Percentiles rank a stretch among this genome's conserved stretches.
Conservation (phyloP, 2,329 filamentous ascomycete species). For the Gaeumannomyces tritici region DNA sequence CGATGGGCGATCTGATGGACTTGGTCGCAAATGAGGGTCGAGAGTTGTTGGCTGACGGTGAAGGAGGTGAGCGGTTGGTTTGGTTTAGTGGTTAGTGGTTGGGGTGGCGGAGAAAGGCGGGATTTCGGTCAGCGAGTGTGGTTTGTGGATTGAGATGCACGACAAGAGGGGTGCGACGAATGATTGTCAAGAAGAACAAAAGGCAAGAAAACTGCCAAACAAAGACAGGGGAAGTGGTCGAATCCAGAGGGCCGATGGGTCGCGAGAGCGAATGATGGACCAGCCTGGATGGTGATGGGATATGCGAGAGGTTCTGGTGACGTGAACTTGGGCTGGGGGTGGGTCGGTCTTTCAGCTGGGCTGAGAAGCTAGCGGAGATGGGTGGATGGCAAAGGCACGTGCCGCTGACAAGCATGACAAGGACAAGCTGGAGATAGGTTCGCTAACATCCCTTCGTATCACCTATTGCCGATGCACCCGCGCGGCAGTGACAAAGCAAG, state of each 20-base stretch:
- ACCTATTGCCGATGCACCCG: too few species aligned
- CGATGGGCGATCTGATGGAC: too few species aligned
- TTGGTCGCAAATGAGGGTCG: slow-evolving; percentile 8
- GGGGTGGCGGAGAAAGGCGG: neutral
- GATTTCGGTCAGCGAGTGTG: neutral
- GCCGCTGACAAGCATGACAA: too few species aligned
- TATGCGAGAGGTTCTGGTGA: neutral
- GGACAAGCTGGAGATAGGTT: too few species aligned
- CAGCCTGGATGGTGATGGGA: neutral
- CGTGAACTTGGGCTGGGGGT: neutral
- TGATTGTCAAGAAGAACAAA: neutral
- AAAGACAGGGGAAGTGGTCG: neutral
- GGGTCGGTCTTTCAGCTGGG: neutral
- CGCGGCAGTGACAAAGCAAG: too few species aligned
- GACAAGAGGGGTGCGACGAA: neutral
- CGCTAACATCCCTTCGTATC: too few species aligned
- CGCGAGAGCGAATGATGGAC: neutral
- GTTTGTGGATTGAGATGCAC: neutral
- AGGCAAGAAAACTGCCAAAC: neutral
- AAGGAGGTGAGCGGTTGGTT: too few species aligned
- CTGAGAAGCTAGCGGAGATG: neutral
- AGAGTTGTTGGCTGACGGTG: neutral
- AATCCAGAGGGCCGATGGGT: neutral
- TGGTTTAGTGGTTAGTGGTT: neutral
- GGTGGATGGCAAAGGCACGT: neutral